Percentiles rank a stretch among this genome's conserved stretches.
Evolutionary conservation across 257 asterid genomes (phyloP).

Genomic region (Solanum rostratum): DNA sequence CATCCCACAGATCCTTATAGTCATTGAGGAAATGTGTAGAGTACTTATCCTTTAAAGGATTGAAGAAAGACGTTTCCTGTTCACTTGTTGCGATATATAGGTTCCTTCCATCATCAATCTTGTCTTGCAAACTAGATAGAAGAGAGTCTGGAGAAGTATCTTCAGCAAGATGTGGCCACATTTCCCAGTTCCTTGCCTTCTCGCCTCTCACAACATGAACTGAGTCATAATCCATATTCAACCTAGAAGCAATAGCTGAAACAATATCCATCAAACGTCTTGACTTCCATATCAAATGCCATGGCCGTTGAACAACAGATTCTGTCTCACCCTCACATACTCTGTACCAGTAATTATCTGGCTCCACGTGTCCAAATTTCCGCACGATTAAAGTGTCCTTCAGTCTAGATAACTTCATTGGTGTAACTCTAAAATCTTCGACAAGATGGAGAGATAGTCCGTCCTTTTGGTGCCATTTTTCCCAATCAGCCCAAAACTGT

Average conservation of each 20-base stretch:
- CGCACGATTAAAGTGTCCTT: constrained; percentile 56
- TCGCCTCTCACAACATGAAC: constrained; percentile 70
- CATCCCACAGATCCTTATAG: constrained; percentile 61
- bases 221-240: constrained; percentile 70
- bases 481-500: constrained; percentile 65
- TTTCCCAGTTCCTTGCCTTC: constrained; percentile 37
- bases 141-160: constrained; percentile 57
- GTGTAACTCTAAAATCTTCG: constrained; percentile 50
- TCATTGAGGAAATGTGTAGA: constrained; percentile 67
- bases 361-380: constrained; percentile 65
- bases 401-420: constrained; percentile 42
- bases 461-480: constrained; percentile 42
- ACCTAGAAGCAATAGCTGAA: constrained; percentile 47
- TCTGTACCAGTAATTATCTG: constrained; percentile 68
- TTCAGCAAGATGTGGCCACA: constrained; percentile 61
- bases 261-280: constrained; percentile 53
- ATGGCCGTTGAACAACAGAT: constrained; percentile 52
- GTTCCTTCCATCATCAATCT: constrained; percentile 44
- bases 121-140: constrained; percentile 30
- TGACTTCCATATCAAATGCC: constrained; percentile 61
- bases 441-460: constrained; percentile 54
- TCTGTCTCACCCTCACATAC: constrained; percentile 81
- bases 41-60: constrained; percentile 64
- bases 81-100: constrained; percentile 60
- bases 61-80: constrained; percentile 29